Base-by-base conservation (phyloP, 176 grass and related monocot species). In the Carex pumila region DNA sequence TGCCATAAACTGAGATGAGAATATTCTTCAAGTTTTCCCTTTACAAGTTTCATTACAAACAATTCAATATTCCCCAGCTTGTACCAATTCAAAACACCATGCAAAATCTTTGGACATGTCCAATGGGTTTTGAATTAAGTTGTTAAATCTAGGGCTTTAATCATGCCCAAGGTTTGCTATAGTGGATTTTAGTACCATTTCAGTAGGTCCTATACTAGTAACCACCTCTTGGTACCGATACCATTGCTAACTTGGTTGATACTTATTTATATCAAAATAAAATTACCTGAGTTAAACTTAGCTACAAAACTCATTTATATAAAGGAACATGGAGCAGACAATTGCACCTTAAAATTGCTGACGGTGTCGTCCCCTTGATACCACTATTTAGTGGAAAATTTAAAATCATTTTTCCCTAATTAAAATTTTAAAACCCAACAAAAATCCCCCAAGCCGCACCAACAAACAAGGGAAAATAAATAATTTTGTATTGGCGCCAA, bases 11-110 rank as follows among this genome's bases (percentile, higher is more conserved):
- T 43, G 86, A 85, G 36, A 88, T 71, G 31, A 91, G 65, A 49
- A 94, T 69, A 84, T 83, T 87, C 87, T 84, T 89, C 43, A 89
- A 89, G 79, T 86, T 92, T 55, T 76, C 68, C 80, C 68, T 89
- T 81, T 81, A 58, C 47, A 62, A 58, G 29, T 65, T 61, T 65
- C 30, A 64, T 25, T 19, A 79, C 45, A 36, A 68, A 77, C 6
- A 77, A 12, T 75, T 75, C 17, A 75, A 52, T 25, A 53, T 50
- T 55, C 25, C 49, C 25, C 31, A 57, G 22, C 29, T 56, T 31
- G 47, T 55, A 55, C 47, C 12, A 29, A 54, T 30, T 54, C 5
- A 54, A 21, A 3, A 73, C 41, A 73, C 18, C 39, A 73, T 50
- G 41, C 37, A 30, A 76, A 32, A 25, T 55, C 49, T 76, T 53